Evolutionary conservation across 257 asterid genomes (phyloP).

Genomic region (Anisodus acutangulus): DNA sequence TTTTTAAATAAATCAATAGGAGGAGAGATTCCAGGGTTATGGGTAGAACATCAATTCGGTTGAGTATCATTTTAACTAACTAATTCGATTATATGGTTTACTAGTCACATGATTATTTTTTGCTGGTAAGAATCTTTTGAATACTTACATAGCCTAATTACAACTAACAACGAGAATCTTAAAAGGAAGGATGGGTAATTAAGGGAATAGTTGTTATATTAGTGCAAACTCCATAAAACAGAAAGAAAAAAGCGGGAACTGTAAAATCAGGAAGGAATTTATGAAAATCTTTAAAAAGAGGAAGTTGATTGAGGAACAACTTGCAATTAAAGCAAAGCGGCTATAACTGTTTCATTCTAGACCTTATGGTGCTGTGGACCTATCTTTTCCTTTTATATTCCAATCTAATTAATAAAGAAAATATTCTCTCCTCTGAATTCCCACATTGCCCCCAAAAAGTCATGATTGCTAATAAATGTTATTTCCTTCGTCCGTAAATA

Average conservation of each 20-base stretch:
- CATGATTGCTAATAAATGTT: not conserved
- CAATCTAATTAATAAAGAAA: not conserved
- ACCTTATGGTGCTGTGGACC: constrained; percentile 42
- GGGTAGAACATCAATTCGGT: too few relatives aligned
- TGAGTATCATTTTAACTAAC: too few relatives aligned
- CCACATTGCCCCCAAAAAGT: not conserved
- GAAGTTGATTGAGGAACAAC: constrained; percentile 41
- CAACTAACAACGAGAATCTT: not conserved
- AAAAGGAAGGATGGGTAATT: not conserved
- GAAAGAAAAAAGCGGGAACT: not conserved
- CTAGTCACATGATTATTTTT: too few relatives aligned
- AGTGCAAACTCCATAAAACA: not conserved
- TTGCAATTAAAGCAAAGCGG: constrained; percentile 71
- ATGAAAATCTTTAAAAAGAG: constrained; percentile 4
- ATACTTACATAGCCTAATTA: too few relatives aligned
- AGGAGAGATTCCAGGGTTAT: too few relatives aligned
- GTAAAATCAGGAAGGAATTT: not conserved
- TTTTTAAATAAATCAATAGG: too few relatives aligned
- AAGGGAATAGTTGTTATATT: not conserved
- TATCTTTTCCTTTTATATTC: not conserved
- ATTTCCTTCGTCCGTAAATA: too few relatives aligned
- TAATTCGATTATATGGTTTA: too few relatives aligned
- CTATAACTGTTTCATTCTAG: constrained; percentile 44
- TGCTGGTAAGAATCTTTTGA: too few relatives aligned
- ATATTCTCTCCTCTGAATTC: not conserved